Evolutionary conservation across 495 filamentous ascomycete genomes (phyloP), one percentile per base, ranked within the genome.

Genomic region (Eremomyces bilateralis): DNA sequence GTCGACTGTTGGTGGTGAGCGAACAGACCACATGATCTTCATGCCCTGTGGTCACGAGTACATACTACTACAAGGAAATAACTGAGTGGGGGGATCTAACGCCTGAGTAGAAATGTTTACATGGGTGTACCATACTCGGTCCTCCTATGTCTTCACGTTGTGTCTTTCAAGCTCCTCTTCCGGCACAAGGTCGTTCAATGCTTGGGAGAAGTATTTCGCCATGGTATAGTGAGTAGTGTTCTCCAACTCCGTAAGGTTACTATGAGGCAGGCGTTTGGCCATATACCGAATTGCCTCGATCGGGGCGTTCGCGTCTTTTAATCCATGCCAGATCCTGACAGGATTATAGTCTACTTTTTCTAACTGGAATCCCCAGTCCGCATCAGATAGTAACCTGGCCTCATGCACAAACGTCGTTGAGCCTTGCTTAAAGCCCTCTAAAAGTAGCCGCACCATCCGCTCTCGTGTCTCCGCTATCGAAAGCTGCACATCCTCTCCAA

Each of bases 291-390:
- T 36, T 34, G 34, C 39, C 21, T 21, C 19, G 8, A 58, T 37
- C 2, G 54, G 51, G 12, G 49, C 33, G 35, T 52, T 50, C 16
- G 20, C 38, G 41, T 58, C 53, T 1, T 45, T 35, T 4, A 34
- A 38, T 1, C 50, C 58, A 45, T 56, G 51, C 56, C 58, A 60
- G 3, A 60, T 33, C 15, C 34, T 44, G 3, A 57, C 38, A n/a
- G 33, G 36, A n/a, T n/a, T n/a, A 22, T 42, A 44, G 11, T 42
- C 34, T 5, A 58, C 46, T 28, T 56, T 49, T 21, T 51, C 36
- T 3, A 60, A 45, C 12, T 42, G 21, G 34, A 58, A 58, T 1
- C 51, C 53, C 50, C 54, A 60, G 17, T 32, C 30, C 24, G 47
- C 29, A 4, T 41, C 31, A 16, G 48, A 35, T 0, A 55, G 30